Base-by-base conservation (phyloP, 2,329 filamentous ascomycete genomes). In the Pseudogymnoascus sp. region DNA sequence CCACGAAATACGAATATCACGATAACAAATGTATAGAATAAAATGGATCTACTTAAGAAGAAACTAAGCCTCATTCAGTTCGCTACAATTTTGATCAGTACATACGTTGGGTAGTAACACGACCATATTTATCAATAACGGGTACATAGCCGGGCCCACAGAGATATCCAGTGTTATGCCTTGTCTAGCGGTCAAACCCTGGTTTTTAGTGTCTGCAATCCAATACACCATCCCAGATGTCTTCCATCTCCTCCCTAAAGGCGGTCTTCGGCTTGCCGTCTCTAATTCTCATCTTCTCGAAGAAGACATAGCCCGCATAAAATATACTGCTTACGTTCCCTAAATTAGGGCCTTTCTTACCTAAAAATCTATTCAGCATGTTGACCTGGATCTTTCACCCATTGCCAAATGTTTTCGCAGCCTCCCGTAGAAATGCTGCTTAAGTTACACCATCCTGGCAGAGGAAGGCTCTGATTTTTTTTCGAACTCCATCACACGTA, bases 251-350 rank as follows among this genome's bases (percentile, higher is more conserved):
- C 65, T 75, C 60, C 11, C 83, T 73, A 68, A 79, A 77, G 68
- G 80, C 77, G 16, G 72, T 77, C 75, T 85, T 85, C 49, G 78
- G 74, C 71, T 81, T 84, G 0, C 75, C 73, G 61, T 82, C 75
- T 68, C 76, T 76, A 62, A 86, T 72, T n/a, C 83, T 73, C 66
- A 81, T 65, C 75, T 86, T 86, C 74, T 86, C 83, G 68, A 86
- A 86, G 70, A 80, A 84, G 18, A 84, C 77, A 68, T 85, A 86
- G 0, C 75, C 76, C 2, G 77, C 78, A 67, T 85, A 84, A 69
- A 78, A 85, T 2, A 80, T 73, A 9, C 67, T 65, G 60, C 73
- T 79, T 4, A 76, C 79, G 60, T 80, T 80, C 3, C 82, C 82
- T 2, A 74, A 72, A 12, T 72, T 72, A 0, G 75, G 65, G 0